phyloP scores from a whole-genome alignment of 2,329 filamentous ascomycete genomes.

The Phaeosphaeriaceae sp. region DNA sequence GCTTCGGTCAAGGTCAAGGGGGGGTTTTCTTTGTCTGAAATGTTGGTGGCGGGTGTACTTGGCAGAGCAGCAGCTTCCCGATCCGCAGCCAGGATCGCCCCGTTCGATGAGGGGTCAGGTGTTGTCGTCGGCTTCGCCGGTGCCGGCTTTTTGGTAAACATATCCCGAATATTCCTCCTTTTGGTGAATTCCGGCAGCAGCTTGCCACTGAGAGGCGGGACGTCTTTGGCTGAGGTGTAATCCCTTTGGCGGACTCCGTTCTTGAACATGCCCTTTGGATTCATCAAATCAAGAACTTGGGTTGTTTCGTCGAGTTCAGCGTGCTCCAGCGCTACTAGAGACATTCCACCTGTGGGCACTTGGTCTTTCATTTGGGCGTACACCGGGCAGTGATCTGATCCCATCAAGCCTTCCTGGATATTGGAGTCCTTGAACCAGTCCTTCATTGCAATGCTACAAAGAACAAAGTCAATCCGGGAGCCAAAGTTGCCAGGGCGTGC shows the following conservation, averaged over 20 bases:
- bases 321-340: conserved; percentile 4
- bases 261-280: conserved; percentile 74
- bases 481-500: conserved; percentile 95
- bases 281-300: conserved; percentile 76
- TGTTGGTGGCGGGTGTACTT: background rate
- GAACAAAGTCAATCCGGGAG: conserved; percentile 89
- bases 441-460: conserved; percentile 81
- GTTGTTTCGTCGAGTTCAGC: conserved; percentile 54
- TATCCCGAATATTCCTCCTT: conserved; percentile 85
- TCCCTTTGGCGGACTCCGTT: conserved; percentile 70
- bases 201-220: conserved; percentile 78
- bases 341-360: conserved; percentile 53
- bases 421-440: conserved; percentile 81
- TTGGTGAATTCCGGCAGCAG: conserved; percentile 88
- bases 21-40: conserved; percentile 16
- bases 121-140: conserved; percentile 6
- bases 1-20: conserved; percentile 4
- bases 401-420: conserved; percentile 92
- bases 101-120: background rate
- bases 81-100: conserved; percentile 5
- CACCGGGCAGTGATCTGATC: conserved; percentile 96
- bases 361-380: conserved; percentile 75
- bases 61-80: conserved; percentile 1
- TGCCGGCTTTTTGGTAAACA: conserved; percentile 69
- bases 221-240: conserved; percentile 67